Evolutionary conservation across 305 asterid genomes (phyloP).

Genomic region (Fraxinus latifolia): DNA sequence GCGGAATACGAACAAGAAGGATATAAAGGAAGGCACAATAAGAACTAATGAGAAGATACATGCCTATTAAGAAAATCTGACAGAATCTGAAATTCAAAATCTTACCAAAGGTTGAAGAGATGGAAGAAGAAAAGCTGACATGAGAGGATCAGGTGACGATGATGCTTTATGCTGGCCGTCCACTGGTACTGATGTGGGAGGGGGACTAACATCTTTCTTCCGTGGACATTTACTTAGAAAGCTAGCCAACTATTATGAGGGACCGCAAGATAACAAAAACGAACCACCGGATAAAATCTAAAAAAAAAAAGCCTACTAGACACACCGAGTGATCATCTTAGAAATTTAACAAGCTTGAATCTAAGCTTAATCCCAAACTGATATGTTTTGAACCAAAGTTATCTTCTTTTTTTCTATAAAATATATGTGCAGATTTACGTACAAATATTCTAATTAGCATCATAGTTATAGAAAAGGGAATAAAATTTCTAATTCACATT

Average conservation of each 20-base stretch:
- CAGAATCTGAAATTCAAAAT: conserved; percentile 27
- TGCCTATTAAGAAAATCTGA: conserved; percentile 16
- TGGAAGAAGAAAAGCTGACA: conserved; percentile 39
- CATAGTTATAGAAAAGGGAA: neutral
- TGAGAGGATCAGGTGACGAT: conserved; percentile 28
- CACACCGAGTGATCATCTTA: neutral
- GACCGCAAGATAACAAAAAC: conserved; percentile 14
- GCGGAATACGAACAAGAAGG: conserved; percentile 16
- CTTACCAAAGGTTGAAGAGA: conserved; percentile 33
- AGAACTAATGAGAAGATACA: conserved; percentile 19
- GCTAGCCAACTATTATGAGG: conserved; percentile 11
- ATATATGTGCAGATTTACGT: neutral
- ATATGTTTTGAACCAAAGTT: neutral
- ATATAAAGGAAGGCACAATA: conserved; percentile 5
- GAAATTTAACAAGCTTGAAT: neutral
- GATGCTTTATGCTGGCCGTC: conserved; percentile 48
- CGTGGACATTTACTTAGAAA: conserved; percentile 24
- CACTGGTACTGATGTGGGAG: conserved; percentile 58
- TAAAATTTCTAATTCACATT: neutral
- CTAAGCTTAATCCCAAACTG: conserved; percentile 12
- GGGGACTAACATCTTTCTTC: conserved; percentile 44
- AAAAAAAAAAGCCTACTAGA: neutral
- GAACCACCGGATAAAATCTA: conserved; percentile 12
- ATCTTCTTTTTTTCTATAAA: neutral
- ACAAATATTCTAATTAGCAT: neutral